Evolutionary conservation across 2,329 filamentous ascomycete genomes (phyloP), one percentile per base, ranked within the genome.

Genomic region (Colletotrichum costaricense): DNA sequence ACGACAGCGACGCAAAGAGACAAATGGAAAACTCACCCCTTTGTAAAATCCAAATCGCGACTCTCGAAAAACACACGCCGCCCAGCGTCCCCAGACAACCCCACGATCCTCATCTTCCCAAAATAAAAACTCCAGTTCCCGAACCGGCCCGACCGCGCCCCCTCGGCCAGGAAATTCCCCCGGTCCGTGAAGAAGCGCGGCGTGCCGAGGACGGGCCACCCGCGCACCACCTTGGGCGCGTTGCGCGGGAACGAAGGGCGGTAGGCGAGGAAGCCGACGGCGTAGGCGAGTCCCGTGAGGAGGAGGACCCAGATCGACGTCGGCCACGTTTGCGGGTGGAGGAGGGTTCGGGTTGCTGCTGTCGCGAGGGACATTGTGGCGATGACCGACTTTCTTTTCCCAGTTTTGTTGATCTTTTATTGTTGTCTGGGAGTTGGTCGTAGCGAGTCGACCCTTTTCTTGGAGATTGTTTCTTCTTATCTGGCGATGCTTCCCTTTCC

Each of bases 41-140:
- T 82, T 1, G 73, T 62, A 26, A 88, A 81, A n/a, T 82, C 81
- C 38, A 90, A 76, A 1, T 83, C 81, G 52, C 82, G 83, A 33
- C 81, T 82, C 16, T 87, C 86, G 52, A 86, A 86, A 69, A 87
- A 88, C 2, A 84, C 55, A 28, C 82, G 79, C 19, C 87, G 81
- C 2, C 80, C 82, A 12, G 82, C 80, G 4, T 82, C 79, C 2
- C 87, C 86, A 4, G 81, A 82, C 12, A 89, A 60, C 2, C 81
- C 85, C 9, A 89, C 78, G 14, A 89, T 82, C 2, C 80, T 81
- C 69, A 85, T 80, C 6, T 81, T 77, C 0, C 88, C 87, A 3
- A 85, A 84, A 74, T 85, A 85, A 76, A 88, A 89, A 64, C 82
- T 85, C 75, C 88, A 89, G 62, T 85, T 85, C 30, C 86, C 85